Conservation (phyloP, 1,139 yeast genomes). For the Taphrina sp. region DNA sequence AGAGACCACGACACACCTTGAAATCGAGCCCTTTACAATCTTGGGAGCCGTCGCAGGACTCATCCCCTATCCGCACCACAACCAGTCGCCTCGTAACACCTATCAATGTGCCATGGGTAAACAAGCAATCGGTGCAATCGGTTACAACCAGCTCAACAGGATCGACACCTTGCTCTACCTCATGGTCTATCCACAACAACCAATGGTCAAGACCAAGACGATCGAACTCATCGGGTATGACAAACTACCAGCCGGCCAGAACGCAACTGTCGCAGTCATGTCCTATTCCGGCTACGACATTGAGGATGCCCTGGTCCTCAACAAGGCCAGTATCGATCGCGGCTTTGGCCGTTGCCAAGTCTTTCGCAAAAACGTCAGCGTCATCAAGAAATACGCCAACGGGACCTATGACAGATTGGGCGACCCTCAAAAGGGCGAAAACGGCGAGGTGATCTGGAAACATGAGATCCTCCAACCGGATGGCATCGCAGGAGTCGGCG, state of each 20-base stretch:
- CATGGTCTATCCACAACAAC: constrained; percentile 98
- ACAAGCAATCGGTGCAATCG: constrained; percentile 99
- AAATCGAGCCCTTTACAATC: constrained; percentile 93
- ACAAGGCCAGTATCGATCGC: constrained; percentile 88
- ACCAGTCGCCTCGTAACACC: constrained; percentile 97
- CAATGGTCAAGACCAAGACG: constrained; percentile 97
- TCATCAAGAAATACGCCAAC: constrained; percentile 85
- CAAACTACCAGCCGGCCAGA: constrained; percentile 97
- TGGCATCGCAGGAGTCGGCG: constrained; percentile 96
- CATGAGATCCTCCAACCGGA: constrained; percentile 88
- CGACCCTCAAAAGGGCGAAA: constrained; percentile 38
- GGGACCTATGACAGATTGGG: constrained; percentile 87
- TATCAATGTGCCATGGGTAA: constrained; percentile 99
- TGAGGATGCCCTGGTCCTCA: constrained; percentile 95
- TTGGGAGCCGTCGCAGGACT: constrained; percentile 98
- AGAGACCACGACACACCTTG: constrained; percentile 75
- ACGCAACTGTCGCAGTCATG: constrained; percentile 99
- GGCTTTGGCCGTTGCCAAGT: constrained; percentile 99
- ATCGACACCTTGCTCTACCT: constrained; percentile 89
- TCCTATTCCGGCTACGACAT: constrained; percentile 98
- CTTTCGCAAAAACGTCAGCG: constrained; percentile 86
- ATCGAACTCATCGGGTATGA: constrained; percentile 93
- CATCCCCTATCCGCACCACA: constrained; percentile 99
- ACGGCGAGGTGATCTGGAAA: constrained; percentile 77
- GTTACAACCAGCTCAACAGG: constrained; percentile 91